A percentile compares a stretch with the other conserved stretches of the same genome.
phyloP scores from a whole-genome alignment of 1,139 yeast genomes.

The Magnusiomyces suaveolens region DNA sequence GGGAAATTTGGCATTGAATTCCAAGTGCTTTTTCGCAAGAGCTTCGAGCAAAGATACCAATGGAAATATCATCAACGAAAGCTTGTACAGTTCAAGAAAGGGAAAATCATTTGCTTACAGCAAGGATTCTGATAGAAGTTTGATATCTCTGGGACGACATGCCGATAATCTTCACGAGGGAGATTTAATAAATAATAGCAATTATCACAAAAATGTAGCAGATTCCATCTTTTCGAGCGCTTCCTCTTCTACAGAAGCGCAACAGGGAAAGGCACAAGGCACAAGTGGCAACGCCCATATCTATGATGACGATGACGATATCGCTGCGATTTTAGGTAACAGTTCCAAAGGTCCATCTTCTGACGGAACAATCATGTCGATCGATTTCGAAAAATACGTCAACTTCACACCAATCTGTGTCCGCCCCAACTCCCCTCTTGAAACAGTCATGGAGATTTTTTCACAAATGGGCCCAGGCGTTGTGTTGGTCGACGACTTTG shows the following conservation, averaged over 20 bases:
- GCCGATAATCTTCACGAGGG: neutral
- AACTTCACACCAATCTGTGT: conserved; percentile 58
- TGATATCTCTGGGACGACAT: neutral
- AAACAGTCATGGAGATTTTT: conserved; percentile 59
- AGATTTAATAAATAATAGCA: neutral
- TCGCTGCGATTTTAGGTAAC: neutral
- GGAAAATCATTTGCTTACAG: neutral
- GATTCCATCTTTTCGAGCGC: neutral
- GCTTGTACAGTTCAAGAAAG: neutral
- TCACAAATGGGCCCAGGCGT: conserved; percentile 72
- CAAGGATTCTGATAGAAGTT: neutral
- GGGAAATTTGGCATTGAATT: conserved; percentile 9
- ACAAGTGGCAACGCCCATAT: no score
- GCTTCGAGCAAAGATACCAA: neutral
- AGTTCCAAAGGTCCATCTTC: neutral
- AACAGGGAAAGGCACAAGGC: neutral
- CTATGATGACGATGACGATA: neutral
- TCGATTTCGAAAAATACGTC: conserved; percentile 13
- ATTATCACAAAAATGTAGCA: neutral
- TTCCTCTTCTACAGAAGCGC: neutral
- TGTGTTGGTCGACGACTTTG: conserved; percentile 48
- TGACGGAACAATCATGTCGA: conserved; percentile 4
- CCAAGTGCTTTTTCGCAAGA: conserved; percentile 19
- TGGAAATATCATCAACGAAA: neutral
- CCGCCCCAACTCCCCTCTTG: conserved; percentile 46